These are phyloP conservation scores for Phytophthora sojae DNA, from an alignment of 352 stramenopile species.

Conservation along the genomic window DNA sequence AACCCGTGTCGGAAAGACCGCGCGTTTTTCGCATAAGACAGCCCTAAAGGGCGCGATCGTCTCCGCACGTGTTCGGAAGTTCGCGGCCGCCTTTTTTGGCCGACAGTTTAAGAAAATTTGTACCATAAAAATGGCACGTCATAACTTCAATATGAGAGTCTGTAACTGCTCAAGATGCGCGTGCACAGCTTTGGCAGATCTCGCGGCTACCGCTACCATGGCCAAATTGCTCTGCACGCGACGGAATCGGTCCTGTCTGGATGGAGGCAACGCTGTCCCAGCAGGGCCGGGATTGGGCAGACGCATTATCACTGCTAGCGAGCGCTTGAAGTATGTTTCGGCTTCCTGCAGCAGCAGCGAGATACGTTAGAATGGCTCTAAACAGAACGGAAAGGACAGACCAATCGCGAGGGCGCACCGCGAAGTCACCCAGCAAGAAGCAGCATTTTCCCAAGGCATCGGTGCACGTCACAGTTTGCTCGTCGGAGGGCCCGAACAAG, in stretches of 20 bases:
- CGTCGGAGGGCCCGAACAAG: constrained; percentile 31
- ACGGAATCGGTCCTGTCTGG: constrained; percentile 26
- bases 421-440: constrained; percentile 61
- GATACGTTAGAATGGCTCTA: neutral
- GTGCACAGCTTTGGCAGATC: constrained; percentile 30
- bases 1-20: no score
- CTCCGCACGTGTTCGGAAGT: no score
- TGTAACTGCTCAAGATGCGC: constrained; percentile 24
- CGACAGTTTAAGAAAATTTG: no score
- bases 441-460: constrained; percentile 65
- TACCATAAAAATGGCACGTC: no score
- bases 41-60: no score
- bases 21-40: no score
- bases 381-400: neutral
- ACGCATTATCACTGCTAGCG: constrained; percentile 34
- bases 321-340: constrained; percentile 51
- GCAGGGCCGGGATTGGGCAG: neutral
- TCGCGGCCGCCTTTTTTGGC: no score
- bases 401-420: constrained; percentile 34
- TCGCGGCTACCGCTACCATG: constrained; percentile 56
- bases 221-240: constrained; percentile 72
- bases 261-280: constrained; percentile 5
- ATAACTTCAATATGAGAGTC: neutral
- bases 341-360: constrained; percentile 37
- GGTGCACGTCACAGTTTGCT: constrained; percentile 36